A percentile compares a stretch with the other conserved stretches of the same genome.
These are phyloP conservation scores for Rhizopus sp. DNA, from an alignment of 371 early-diverging fungal species.

Conservation along the genomic window DNA sequence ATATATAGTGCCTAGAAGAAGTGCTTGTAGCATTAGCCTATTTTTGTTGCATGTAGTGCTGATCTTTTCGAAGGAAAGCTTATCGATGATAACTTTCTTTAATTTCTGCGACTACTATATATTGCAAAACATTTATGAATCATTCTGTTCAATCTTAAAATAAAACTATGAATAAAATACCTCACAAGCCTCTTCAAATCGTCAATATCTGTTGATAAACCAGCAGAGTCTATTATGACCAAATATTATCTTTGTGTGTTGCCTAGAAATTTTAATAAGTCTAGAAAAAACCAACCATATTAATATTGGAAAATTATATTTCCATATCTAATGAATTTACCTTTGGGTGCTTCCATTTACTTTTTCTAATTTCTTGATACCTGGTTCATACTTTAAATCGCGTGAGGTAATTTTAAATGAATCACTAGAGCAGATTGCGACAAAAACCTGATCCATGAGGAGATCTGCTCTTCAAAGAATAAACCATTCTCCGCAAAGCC, in stretches of 20 bases:
- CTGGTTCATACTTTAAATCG: not conserved
- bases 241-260: conserved; percentile 8
- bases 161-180: conserved; percentile 1
- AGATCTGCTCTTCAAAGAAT: conserved; percentile 7
- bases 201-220: conserved; percentile 12
- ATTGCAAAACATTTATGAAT: not conserved
- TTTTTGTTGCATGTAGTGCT: too few species aligned
- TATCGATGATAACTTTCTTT: not conserved
- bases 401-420: not conserved
- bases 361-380: conserved; percentile 1
- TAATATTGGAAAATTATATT: conserved; percentile 2
- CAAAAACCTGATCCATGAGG: conserved; percentile 3
- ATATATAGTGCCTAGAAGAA: too few species aligned
- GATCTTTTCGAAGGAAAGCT: not conserved
- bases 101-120: not conserved
- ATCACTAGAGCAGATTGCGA: not conserved
- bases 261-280: not conserved
- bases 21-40: too few species aligned
- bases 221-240: conserved; percentile 23
- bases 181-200: conserved; percentile 7
- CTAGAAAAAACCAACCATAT: conserved; percentile 3
- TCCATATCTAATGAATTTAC: conserved; percentile 4
- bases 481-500: conserved; percentile 2
- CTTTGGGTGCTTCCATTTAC: conserved; percentile 6
- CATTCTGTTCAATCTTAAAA: not conserved